Evolutionary conservation across 2,329 filamentous ascomycete species (phyloP), one percentile per base, ranked within the genome.

Genomic region (Fusarium falciforme): DNA sequence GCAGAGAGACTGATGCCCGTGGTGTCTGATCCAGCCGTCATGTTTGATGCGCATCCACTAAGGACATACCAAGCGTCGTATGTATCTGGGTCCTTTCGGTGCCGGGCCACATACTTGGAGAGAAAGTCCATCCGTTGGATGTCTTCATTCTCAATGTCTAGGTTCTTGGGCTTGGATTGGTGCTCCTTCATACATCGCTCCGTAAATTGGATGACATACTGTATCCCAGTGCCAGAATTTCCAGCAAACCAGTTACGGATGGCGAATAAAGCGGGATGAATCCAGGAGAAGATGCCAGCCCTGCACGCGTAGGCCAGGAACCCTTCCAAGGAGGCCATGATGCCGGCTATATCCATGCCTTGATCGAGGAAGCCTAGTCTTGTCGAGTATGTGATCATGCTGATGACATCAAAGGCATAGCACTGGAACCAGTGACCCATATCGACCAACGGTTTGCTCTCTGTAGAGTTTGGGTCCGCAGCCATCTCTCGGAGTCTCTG

Each of bases 401-500:
- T 86, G 36, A 89, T 88, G 3, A 88, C 86, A 66, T 89, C 85
- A 49, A 87, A 86, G 0, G 85, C 85, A 64, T 84, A 88, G 69
- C 80, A 87, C 68, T 87, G 85, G 31, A 87, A 77, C 82, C 83
- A 86, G 8, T 36, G 20, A 2, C 29, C 42, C n/a, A 61, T 61
- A 20, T 61, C 59, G 16, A 52, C 42, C 17, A 29, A 16, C 0
- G 22, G 20, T 5, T 57, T 33, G 20, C 3, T 35, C 20, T 27
- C 31, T 17, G 55, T 17, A 14, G 20, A 36, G 2, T 27, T 10
- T 2, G n/a, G n/a, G 27, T 27, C 55, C 11, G 31, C 11, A 2
- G 55, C 55, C 33, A 59, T 59, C 5, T 38, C 55, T 25, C 33
- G 55, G 17, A 59, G 55, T 14, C 35, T 35, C 11, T 59, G 55